Evolutionary conservation across 768 basidiomycete species (phyloP).

Genomic region (Suillus subaureus): DNA sequence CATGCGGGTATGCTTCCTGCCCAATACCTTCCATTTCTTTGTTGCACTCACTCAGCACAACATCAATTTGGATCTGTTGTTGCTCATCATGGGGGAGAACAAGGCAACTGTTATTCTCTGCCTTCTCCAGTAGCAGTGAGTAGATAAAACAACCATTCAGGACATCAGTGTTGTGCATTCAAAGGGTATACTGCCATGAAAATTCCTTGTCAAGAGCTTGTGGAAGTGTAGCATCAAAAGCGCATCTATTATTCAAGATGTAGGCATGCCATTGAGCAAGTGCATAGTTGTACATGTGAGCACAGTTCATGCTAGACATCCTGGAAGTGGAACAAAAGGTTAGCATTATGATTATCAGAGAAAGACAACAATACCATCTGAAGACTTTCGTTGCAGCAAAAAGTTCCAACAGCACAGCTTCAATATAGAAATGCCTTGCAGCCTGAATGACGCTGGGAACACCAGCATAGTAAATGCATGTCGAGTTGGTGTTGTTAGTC

Average conservation of each 20-base stretch:
- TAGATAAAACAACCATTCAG: too few relatives aligned
- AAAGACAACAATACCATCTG: too few relatives aligned
- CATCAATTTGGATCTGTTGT: constrained; percentile 1
- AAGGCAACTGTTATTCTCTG: constrained; percentile 18
- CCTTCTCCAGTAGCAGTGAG: constrained; percentile 18
- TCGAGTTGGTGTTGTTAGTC: constrained; percentile 1
- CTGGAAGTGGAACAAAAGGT: constrained; percentile 7
- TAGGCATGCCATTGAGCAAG: constrained; percentile 3
- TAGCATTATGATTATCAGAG: too few relatives aligned
- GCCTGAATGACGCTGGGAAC: constrained; percentile 7
- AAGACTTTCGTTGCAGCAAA: too few relatives aligned
- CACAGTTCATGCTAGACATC: constrained; percentile 16
- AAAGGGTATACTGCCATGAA: constrained; percentile 4
- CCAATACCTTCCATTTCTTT: constrained; percentile 14
- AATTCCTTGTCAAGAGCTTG: not conserved
- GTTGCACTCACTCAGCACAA: constrained; percentile 7
- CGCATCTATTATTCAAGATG: constrained; percentile 6
- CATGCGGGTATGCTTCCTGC: constrained; percentile 16
- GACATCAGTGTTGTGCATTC: constrained; percentile 19
- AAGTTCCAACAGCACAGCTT: too few relatives aligned
- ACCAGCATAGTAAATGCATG: constrained; percentile 18
- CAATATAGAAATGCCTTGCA: too few relatives aligned
- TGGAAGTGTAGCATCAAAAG: not conserved
- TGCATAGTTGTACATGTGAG: constrained; percentile 7
- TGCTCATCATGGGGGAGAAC: constrained; percentile 8